Evolutionary conservation across 139 green algal genomes (phyloP).

Genomic region (Microglena sp.): DNA sequence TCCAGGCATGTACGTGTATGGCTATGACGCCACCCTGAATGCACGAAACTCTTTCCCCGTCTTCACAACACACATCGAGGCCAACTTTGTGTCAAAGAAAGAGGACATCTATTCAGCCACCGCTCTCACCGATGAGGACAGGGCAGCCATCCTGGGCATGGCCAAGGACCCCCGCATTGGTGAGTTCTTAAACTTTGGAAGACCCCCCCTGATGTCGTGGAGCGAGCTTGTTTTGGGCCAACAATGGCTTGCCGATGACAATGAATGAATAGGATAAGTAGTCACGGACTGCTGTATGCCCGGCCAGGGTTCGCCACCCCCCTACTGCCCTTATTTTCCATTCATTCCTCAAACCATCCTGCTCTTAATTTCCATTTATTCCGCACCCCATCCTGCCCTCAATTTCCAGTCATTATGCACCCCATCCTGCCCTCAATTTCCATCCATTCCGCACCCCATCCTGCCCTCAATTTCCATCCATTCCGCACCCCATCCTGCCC

Average conservation of each 20-base stretch:
- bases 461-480: no score
- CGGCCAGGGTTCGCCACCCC: neutral
- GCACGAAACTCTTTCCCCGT: slow-evolving; percentile 90
- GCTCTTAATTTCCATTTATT: no score
- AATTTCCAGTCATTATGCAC: no score
- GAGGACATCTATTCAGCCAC: slow-evolving; percentile 63
- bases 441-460: no score
- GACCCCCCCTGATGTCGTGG: no score
- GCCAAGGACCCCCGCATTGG: slow-evolving; percentile 67
- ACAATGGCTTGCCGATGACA: no score
- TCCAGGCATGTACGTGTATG: slow-evolving; percentile 83
- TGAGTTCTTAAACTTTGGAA: slow-evolving; percentile 19
- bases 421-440: no score
- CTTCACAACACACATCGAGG: slow-evolving; percentile 90
- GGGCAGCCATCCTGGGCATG: slow-evolving; percentile 64
- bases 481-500: no score
- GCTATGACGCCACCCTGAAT: slow-evolving; percentile 83
- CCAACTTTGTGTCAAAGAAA: slow-evolving; percentile 79
- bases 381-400: no score
- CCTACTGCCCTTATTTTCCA: neutral
- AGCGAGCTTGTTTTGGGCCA: no score
- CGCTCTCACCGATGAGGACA: slow-evolving; percentile 88
- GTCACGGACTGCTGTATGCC: neutral
- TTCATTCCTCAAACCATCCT: neutral
- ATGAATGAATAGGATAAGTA: no score